Conservation (phyloP, 176 grass and related monocot genomes). For the Juncus inflexus region DNA sequence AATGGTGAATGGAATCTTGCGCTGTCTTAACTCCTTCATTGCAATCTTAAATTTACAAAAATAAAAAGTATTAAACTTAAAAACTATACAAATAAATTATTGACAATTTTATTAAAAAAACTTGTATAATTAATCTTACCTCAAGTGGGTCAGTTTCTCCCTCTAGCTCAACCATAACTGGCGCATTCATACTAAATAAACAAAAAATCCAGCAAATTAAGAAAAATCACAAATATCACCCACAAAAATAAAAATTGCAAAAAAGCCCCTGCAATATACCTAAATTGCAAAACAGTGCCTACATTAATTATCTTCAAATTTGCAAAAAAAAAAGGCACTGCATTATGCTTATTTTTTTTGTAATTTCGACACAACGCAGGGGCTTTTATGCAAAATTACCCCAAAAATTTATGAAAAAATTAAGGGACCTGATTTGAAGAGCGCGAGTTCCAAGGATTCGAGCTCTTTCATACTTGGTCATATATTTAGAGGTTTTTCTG, state of each 20-base stretch:
- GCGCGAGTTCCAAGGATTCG: conserved; percentile 84
- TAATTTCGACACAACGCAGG: too few relatives aligned
- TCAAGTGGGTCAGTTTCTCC: conserved; percentile 46
- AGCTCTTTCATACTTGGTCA: conserved; percentile 96
- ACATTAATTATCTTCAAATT: too few relatives aligned
- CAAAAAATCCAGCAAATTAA: conserved; percentile 6
- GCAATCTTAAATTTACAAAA: conserved; percentile 46
- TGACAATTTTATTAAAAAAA: not conserved
- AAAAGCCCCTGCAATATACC: too few relatives aligned
- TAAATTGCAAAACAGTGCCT: too few relatives aligned
- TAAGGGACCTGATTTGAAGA: conserved; percentile 85
- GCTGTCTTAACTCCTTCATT: conserved; percentile 74
- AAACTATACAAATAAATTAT: not conserved
- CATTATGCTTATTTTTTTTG: too few relatives aligned
- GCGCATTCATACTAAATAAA: conserved; percentile 80
- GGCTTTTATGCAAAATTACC: not conserved
- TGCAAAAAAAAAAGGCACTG: too few relatives aligned
- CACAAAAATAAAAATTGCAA: too few relatives aligned
- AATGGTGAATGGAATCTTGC: conserved; percentile 92
- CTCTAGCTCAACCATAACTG: conserved; percentile 92
- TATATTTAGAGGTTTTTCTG: conserved; percentile 82
- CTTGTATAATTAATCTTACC: conserved; percentile 35
- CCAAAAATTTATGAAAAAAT: not conserved
- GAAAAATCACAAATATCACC: not conserved
- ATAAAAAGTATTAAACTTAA: not conserved